Conservation (phyloP, 768 basidiomycete species). For the Fistulinella prunicolor region DNA sequence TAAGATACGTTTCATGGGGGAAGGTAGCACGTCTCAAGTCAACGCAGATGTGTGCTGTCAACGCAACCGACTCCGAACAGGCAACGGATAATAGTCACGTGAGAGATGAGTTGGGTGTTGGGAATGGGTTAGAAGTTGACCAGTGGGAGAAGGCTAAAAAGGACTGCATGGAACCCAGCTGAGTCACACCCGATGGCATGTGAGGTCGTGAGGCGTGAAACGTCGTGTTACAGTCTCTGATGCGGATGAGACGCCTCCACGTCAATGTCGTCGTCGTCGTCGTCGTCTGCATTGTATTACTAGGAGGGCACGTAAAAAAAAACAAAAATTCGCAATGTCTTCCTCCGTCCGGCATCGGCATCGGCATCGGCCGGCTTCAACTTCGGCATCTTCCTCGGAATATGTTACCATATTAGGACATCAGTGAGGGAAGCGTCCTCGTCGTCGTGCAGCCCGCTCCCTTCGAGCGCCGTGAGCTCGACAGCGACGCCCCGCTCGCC, state of each 20-base stretch:
- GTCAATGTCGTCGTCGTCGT: too few species aligned
- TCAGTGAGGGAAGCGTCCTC: constrained; percentile 12
- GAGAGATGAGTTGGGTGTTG: too few species aligned
- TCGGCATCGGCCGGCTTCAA: constrained; percentile 2
- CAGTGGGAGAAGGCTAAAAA: too few species aligned
- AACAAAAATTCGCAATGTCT: too few species aligned
- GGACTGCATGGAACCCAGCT: too few species aligned
- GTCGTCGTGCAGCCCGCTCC: constrained; percentile 20
- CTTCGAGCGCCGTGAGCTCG: constrained; percentile 31
- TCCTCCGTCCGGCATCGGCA: constrained; percentile 8
- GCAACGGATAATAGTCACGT: neutral
- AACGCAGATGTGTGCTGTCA: neutral
- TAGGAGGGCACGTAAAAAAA: too few species aligned
- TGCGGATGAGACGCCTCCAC: too few species aligned
- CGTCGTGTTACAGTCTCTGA: too few species aligned
- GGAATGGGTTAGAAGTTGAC: too few species aligned
- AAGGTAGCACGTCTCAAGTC: constrained; percentile 17
- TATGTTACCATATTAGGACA: constrained; percentile 10
- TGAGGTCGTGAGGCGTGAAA: too few species aligned
- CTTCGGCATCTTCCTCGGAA: constrained; percentile 7
- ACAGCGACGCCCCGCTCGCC: neutral
- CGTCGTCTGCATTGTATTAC: too few species aligned
- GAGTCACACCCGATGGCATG: neutral
- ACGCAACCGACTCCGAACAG: neutral
- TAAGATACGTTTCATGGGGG: constrained; percentile 35